Evolutionary conservation across 257 asterid genomes (phyloP).

Genomic region (Scutellaria barbata): DNA sequence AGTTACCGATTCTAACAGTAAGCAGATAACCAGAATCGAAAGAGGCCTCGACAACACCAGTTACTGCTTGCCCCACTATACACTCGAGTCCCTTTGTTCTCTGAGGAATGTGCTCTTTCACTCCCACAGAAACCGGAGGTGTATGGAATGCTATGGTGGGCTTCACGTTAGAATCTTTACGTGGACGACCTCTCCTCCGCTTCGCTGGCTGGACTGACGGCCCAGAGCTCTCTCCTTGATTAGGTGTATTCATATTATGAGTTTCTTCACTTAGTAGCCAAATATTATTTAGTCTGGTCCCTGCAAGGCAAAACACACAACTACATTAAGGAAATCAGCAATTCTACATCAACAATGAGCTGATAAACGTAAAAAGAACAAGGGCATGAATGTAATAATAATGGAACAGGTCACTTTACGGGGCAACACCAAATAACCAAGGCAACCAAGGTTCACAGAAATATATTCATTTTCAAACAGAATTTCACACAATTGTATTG

Average conservation of each 20-base stretch:
- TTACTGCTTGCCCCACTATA: constrained; percentile 64
- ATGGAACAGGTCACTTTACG: neutral
- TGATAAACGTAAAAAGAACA: neutral
- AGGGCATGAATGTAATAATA: neutral
- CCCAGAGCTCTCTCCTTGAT: constrained; percentile 40
- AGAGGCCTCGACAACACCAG: constrained; percentile 71
- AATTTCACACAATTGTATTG: neutral
- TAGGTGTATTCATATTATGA: constrained; percentile 33
- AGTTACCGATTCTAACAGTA: constrained; percentile 66
- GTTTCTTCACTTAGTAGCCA: constrained; percentile 7
- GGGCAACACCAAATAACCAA: neutral
- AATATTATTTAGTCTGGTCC: constrained; percentile 5
- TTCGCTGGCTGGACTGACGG: constrained; percentile 38
- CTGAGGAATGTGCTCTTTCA: constrained; percentile 39
- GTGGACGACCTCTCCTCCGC: constrained; percentile 52
- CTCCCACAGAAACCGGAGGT: constrained; percentile 47
- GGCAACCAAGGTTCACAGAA: neutral
- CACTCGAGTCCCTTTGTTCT: constrained; percentile 30
- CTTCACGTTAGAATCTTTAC: constrained; percentile 37
- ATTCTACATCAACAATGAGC: neutral
- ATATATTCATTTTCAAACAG: neutral
- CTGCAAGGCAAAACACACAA: constrained; percentile 34
- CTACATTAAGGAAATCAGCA: neutral
- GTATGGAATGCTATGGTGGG: constrained; percentile 3
- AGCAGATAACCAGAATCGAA: constrained; percentile 79